Evolutionary conservation across 2,329 filamentous ascomycete species (phyloP).

Genomic region (Microsporum canis): DNA sequence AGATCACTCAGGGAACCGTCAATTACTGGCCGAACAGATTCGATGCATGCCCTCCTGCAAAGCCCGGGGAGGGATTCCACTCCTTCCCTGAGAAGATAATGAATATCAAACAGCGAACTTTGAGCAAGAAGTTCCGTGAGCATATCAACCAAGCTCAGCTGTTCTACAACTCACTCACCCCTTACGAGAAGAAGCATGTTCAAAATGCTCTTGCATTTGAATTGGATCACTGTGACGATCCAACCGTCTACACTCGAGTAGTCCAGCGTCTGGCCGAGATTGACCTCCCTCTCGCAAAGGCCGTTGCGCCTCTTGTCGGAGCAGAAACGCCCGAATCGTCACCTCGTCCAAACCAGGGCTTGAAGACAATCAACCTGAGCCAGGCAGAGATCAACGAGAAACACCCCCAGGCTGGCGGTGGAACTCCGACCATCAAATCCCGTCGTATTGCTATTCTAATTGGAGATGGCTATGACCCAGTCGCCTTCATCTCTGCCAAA

Average conservation of each 20-base stretch:
- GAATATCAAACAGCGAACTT: slow-evolving; percentile 55
- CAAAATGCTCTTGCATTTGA: slow-evolving; percentile 54
- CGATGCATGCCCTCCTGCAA: slow-evolving; percentile 51
- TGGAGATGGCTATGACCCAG: slow-evolving; percentile 34
- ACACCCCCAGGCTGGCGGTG: slow-evolving; percentile 37
- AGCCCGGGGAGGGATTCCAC: slow-evolving; percentile 51
- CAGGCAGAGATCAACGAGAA: slow-evolving; percentile 67
- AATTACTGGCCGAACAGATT: slow-evolving; percentile 75
- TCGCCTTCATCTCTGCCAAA: slow-evolving; percentile 54
- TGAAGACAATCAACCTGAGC: slow-evolving; percentile 54
- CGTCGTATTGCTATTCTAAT: slow-evolving; percentile 52
- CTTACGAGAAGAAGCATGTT: slow-evolving; percentile 55
- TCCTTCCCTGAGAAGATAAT: slow-evolving; percentile 55
- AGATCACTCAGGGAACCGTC: slow-evolving; percentile 58
- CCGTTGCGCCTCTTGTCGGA: slow-evolving; percentile 59
- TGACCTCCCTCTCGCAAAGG: slow-evolving; percentile 56
- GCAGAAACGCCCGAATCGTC: slow-evolving; percentile 43
- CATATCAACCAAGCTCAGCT: slow-evolving; percentile 68
- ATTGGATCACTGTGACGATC: slow-evolving; percentile 71
- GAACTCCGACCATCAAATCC: slow-evolving; percentile 51
- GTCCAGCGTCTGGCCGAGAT: slow-evolving; percentile 59
- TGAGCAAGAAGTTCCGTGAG: slow-evolving; percentile 63
- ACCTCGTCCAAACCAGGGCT: slow-evolving; percentile 51
- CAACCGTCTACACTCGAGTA: slow-evolving; percentile 61
- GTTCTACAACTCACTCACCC: slow-evolving; percentile 67